Conservation (phyloP, 805 yeast genomes). For the Sugiyamaella lignohabitans region DNA sequence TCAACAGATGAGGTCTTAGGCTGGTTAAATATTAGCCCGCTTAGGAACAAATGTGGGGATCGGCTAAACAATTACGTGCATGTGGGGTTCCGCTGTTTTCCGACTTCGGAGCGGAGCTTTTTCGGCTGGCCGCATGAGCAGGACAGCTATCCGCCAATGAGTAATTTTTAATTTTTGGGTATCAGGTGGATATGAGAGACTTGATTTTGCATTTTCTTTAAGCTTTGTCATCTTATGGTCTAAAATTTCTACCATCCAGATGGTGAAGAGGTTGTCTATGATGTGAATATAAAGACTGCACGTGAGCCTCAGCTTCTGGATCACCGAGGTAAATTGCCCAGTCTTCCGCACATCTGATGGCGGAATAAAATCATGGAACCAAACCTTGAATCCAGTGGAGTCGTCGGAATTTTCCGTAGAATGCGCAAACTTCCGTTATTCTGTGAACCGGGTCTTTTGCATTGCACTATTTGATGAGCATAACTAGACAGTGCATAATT, state of each 20-base stretch:
- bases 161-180: not conserved
- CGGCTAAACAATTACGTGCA: not conserved
- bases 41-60: not conserved
- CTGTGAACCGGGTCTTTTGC: too few species aligned
- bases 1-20: not conserved
- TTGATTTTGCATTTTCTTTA: too few species aligned
- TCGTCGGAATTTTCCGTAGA: too few species aligned
- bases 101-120: not conserved
- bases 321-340: not conserved
- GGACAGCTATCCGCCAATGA: not conserved
- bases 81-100: not conserved
- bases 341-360: not conserved
- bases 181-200: not conserved
- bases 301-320: not conserved
- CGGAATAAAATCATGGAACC: too few species aligned
- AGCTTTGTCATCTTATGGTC: too few species aligned
- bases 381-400: too few species aligned
- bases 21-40: not conserved
- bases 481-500: too few species aligned
- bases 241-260: too few species aligned
- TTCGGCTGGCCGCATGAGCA: not conserved
- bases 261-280: not conserved
- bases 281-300: too few species aligned
- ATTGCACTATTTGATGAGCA: too few species aligned
- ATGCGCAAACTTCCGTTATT: too few species aligned